Base-by-base conservation (phyloP, 2,329 filamentous ascomycete genomes). In the Phaeosphaeria sp. region DNA sequence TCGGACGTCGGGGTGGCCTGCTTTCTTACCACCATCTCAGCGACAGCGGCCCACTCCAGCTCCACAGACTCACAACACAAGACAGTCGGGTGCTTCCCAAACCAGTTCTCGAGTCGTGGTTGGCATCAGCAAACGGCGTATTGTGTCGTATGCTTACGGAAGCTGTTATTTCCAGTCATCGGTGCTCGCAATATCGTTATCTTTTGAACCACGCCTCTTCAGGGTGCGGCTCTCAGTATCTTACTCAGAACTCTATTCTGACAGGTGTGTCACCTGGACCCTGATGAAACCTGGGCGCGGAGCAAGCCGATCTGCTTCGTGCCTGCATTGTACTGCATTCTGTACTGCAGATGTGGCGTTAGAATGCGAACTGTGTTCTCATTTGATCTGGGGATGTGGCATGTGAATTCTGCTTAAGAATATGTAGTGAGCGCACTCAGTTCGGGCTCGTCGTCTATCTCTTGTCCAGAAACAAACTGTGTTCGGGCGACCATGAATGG, bases 191-290 rank as follows among this genome's bases (percentile, higher is more conserved):
- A 47, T 18, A 40, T 39, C 17, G 48, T 27, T 33, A 43, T 51
- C 43, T 39, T 36, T 43, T 22, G 18, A 36, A 43, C 53, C 49
- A 52, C 56, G 55, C 56, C 55, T 48, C 50, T 49, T 49, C 51
- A 25, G 42, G 18, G 51, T 63, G 66, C 65, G 66, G 63, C 60
- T 69, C 64, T 57, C 57, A 60, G 54, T 59, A 65, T 60, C 61
- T 69, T 56, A 66, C 67, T 72, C 58, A 72, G 67, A 71, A 68
- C 60, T 63, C 53, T 63, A 72, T 66, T 59, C 59, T 53, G 55
- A 55, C 48, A 33, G 42, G n/a, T 39, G 53, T 58, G 56, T 65
- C 64, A 67, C 60, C 57, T 60, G 64, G 50, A 61, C 58, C 56
- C 51, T 58, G 51, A 52, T 50, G 49, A 39, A 36, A 27, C 52